Conservation (phyloP, 2,329 filamentous ascomycete genomes). For the Pezicula neosporulosa region DNA sequence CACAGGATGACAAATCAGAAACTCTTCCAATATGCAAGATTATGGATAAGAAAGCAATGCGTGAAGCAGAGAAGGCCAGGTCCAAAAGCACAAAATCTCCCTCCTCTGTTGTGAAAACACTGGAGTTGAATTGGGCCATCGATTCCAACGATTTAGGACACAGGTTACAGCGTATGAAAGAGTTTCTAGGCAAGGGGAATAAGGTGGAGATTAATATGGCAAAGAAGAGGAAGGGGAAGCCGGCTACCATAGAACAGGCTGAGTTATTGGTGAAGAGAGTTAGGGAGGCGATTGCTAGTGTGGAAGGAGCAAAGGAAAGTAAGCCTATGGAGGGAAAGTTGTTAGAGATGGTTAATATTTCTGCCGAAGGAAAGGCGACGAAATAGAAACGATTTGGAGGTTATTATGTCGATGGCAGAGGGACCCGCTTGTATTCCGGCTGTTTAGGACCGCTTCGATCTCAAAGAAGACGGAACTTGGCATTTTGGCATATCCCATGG, state of each 20-base stretch:
- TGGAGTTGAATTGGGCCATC: conserved; percentile 93
- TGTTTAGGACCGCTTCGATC: no score
- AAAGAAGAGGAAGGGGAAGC: conserved; percentile 60
- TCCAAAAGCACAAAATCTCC: conserved; percentile 40
- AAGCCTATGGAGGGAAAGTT: conserved; percentile 42
- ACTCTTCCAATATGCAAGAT: conserved; percentile 66
- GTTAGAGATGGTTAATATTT: conserved; percentile 39
- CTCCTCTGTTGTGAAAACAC: conserved; percentile 57
- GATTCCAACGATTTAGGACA: conserved; percentile 71
- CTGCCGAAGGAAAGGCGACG: conserved; percentile 35
- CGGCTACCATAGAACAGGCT: conserved; percentile 59
- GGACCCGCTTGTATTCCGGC: no score
- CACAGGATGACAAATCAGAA: conserved; percentile 1
- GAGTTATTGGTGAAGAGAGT: conserved; percentile 52
- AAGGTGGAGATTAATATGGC: conserved; percentile 72
- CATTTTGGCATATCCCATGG: no score
- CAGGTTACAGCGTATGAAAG: conserved; percentile 61
- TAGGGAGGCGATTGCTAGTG: conserved; percentile 30
- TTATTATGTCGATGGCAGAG: no score
- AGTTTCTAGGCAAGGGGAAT: conserved; percentile 71
- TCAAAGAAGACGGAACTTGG: no score
- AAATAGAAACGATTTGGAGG: not conserved
- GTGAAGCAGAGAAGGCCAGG: conserved; percentile 38
- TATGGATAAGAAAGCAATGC: conserved; percentile 52
- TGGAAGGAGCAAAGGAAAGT: conserved; percentile 38